Conservation (phyloP, 2,329 filamentous ascomycete genomes). For the Cyphellophora europaea region DNA sequence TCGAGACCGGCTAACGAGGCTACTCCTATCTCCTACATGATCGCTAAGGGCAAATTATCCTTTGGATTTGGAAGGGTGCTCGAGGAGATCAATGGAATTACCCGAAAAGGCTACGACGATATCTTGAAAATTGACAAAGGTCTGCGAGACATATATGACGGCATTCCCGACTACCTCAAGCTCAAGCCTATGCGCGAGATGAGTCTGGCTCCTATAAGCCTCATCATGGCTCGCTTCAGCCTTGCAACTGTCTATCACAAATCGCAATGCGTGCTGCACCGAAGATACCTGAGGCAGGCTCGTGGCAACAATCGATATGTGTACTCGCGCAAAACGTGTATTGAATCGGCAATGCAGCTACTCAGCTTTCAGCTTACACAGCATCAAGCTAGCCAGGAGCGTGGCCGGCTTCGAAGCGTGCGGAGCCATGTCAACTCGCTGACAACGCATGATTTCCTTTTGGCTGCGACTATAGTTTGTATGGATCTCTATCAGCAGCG, state of each 20-base stretch:
- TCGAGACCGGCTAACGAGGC: slow-evolving; percentile 49
- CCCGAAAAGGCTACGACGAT: slow-evolving; percentile 46
- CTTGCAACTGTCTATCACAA: slow-evolving; percentile 82
- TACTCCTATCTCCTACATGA: slow-evolving; percentile 44
- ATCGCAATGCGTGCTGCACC: slow-evolving; percentile 78
- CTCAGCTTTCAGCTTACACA: slow-evolving; percentile 69
- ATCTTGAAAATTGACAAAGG: slow-evolving; percentile 51
- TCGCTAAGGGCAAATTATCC: slow-evolving; percentile 34
- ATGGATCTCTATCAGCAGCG: slow-evolving; percentile 64
- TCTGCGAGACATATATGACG: slow-evolving; percentile 48
- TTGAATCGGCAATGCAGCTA: slow-evolving; percentile 78
- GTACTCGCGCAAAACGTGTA: slow-evolving; percentile 72
- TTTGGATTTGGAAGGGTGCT: slow-evolving; percentile 35
- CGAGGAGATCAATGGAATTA: slow-evolving; percentile 32
- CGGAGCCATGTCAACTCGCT: slow-evolving; percentile 72
- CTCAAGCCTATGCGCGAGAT: slow-evolving; percentile 65
- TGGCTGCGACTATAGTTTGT: slow-evolving; percentile 75
- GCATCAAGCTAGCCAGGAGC: slow-evolving; percentile 62
- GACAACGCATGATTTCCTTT: slow-evolving; percentile 73
- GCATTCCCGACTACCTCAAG: slow-evolving; percentile 70
- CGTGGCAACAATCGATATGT: slow-evolving; percentile 71
- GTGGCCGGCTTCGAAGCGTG: slow-evolving; percentile 61
- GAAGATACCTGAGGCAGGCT: slow-evolving; percentile 73
- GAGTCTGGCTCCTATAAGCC: slow-evolving; percentile 56
- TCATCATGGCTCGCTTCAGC: slow-evolving; percentile 74